Evolutionary conservation across 2,329 filamentous ascomycete genomes (phyloP), one percentile per base, ranked within the genome.

Genomic region (Talaromyces albobiverticillius): DNA sequence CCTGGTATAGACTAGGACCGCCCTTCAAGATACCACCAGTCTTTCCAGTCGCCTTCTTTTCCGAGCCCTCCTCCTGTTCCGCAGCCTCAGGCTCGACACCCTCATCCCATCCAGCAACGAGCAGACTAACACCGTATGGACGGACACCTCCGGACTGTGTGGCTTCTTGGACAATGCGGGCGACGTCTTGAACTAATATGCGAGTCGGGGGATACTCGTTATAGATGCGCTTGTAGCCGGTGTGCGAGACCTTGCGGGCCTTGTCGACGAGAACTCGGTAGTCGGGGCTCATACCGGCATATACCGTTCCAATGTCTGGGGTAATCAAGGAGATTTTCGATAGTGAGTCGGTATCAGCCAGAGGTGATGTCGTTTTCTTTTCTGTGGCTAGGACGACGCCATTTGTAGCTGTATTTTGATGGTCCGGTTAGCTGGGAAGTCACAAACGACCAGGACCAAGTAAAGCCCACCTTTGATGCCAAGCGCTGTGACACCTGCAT

Each of bases 181-280:
- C 94, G 55, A 99, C 92, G 68, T 99, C 94, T 77, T 99, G 94
- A 54, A 99, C 94, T 78, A 99, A 84, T 87, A 99, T 99, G 73
- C 94, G 87, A 54, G 94, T 99, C 5, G 94, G 94, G n/a, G 94
- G 94, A 79, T 99, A 99, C 79, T 99, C 94, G 78, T 99, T 99
- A 82, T 99, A 99, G 79, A 99, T 92, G 75, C 94, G 90, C 85
- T 99, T 99, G 86, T 99, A 99, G 74, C 87, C 88, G 46, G 94
- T 95, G 79, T 99, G 94, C 54, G 92, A 96, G 63, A 96, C 94
- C 77, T 97, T 99, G 71, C 94, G 91, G 64, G 94, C 94, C 76
- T 92, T 93, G 81, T 99, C 94, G 65, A 97, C 94, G 52, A 99
- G 83, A 55, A 99, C 90, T 74, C 94, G 87, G 80, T 97, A 99